Conservation (phyloP, 495 filamentous ascomycete genomes). For the Sordaria brevicollis region DNA sequence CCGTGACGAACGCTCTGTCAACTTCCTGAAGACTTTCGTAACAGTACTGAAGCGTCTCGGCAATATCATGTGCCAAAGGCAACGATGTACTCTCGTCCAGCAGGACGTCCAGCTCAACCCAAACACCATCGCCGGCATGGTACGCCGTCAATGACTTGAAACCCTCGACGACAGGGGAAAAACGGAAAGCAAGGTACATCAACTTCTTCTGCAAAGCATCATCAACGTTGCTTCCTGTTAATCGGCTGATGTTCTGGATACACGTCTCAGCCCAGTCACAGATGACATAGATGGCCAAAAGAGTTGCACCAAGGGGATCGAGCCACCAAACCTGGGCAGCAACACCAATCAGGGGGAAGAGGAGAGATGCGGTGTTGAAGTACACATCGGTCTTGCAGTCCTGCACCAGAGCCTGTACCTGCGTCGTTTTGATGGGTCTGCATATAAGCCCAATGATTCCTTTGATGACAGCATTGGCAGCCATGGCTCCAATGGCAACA, state of each 20-base stretch:
- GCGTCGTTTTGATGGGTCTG: conserved; percentile 36
- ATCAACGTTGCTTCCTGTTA: conserved; percentile 29
- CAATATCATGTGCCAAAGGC: conserved; percentile 33
- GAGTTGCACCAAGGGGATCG: conserved; percentile 33
- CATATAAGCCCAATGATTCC: conserved; percentile 37
- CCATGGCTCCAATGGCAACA: conserved; percentile 32
- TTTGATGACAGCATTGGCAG: conserved; percentile 33
- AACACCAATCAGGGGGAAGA: conserved; percentile 36
- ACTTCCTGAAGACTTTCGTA: conserved; percentile 31
- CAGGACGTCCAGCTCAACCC: conserved; percentile 39
- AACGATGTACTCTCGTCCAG: conserved; percentile 30
- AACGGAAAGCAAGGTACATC: conserved; percentile 34
- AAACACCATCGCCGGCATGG: conserved; percentile 39
- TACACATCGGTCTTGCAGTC: conserved; percentile 41
- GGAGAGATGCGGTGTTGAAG: conserved; percentile 40
- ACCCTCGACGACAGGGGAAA: conserved; percentile 32
- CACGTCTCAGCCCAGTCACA: conserved; percentile 38
- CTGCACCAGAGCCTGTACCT: conserved; percentile 41
- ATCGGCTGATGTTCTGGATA: conserved; percentile 34
- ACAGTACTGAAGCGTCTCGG: conserved; percentile 43
- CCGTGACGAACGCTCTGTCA: conserved; percentile 38
- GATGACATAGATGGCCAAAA: conserved; percentile 40
- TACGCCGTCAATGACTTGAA: conserved; percentile 38
- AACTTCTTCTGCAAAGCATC: conserved; percentile 28
- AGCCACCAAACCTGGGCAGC: conserved; percentile 37